Evolutionary conservation across 371 early-diverging fungal genomes (phyloP), one percentile per base, ranked within the genome.

Genomic region (Mortierella polycephala): DNA sequence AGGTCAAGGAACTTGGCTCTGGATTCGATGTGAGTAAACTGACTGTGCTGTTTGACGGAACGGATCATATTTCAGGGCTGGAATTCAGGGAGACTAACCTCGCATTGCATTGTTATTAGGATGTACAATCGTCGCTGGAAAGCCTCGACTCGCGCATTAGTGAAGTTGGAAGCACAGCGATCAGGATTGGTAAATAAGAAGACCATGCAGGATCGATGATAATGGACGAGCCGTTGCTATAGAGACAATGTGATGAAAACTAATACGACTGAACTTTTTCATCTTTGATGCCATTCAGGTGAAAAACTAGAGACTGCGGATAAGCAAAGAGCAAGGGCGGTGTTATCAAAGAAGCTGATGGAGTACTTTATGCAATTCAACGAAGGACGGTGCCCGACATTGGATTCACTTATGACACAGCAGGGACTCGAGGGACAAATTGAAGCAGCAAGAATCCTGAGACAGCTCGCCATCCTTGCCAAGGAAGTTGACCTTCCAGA

Each of bases 261-360:
- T 59, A 40, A 42, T 0, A 37, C 51, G 23, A 9, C 18, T 20
- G 9, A 10, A 18, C 55, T 54, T 18, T 30, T 30, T 41, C 55
- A 55, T 21, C 61, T 52, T 18, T 13, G 21, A 50, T 11, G 8
- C 6, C 40, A 6, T 20, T 7, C 67, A 90, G 91, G 92, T 49
- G 98, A 98, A 76, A 98, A 97, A 76, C 86, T 98, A 23, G 99
- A 98, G 67, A 94, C 93, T 0, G 92, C 97, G 23, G 96, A 96
- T 75, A 95, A 93, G 71, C 96, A 98, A 69, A 83, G 95, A 60
- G 89, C 91, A 53, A 88, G 95, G 13, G 96, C 97, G 0, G 87
- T 91, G 5, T 94, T 97, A 57, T 94, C 96, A 54, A 88, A 93
- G 60, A 96, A 97, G 81, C 85, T 98, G 49, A 92, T 97, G 56